Base-by-base conservation (phyloP, 805 yeast species). In the Candida insectalens region DNA sequence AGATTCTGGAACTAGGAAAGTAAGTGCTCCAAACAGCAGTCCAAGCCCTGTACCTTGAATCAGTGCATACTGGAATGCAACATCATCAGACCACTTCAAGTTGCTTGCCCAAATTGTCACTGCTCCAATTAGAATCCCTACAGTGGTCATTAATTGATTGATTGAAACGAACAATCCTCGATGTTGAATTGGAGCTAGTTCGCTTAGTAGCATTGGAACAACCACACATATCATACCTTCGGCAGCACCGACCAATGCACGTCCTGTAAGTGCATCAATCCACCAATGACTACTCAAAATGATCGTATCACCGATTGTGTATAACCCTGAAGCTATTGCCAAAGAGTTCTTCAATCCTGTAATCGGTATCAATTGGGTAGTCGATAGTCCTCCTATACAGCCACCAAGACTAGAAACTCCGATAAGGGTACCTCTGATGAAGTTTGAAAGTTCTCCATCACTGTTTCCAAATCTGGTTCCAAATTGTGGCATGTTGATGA, bases 191-290 rank as follows among this genome's bases (percentile, higher is more conserved):
- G 62, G 63, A 2, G 61, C 41, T 19, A 59, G 38, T 25, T 59
- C 64, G 36, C 62, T 53, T 29, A 59, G 55, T 8, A 55, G 38
- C 60, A 59, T 53, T 3, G 62, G 63, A 29, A 60, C 53, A 6
- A 46, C 50, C 4, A 55, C 60, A 28, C 57, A 47, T 3, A 48
- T 37, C 7, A 51, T 37, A 4, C 64, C 64, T 25, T 50, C 42
- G 3, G 50, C 50, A n/a, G 44, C 27, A 1, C 64, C 64, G 34
- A 51, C 50, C 14, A 53, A 34, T 1, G 48, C 32, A 36, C 64
- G 43, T 9, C 58, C 62, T 21, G 45, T 10, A 16, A 46, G 25
- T 7, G 55, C 36, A n/a, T 42, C 40, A 9, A 33, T 23, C 61
- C 60, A 55, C 3, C 28, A 26, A 1, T 29, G 8, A 0, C 54